These are phyloP conservation scores for Candida adriatica DNA, from an alignment of 805 yeast genomes.

Conservation along the genomic window DNA sequence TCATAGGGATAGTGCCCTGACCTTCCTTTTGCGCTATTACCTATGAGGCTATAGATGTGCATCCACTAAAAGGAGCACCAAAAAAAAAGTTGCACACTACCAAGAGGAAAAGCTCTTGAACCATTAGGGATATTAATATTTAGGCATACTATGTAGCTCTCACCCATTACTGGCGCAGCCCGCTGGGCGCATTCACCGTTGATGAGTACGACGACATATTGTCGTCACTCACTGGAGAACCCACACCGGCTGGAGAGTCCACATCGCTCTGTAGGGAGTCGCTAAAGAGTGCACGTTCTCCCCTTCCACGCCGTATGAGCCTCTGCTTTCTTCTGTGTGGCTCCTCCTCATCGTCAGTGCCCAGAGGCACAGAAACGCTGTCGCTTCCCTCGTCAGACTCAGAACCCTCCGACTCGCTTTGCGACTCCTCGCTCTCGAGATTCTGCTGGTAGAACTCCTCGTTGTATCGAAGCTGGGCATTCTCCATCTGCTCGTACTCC, in stretches of 20 bases:
- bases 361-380: conserved; percentile 20
- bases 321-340: conserved; percentile 21
- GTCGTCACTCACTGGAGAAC: conserved; percentile 26
- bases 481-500: conserved; percentile 22
- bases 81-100: too few relatives aligned
- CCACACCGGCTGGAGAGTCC: conserved; percentile 24
- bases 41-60: too few relatives aligned
- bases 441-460: conserved; percentile 23
- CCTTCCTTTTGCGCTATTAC: too few relatives aligned
- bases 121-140: too few relatives aligned
- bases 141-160: too few relatives aligned
- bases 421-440: conserved; percentile 16
- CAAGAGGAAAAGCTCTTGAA: too few relatives aligned
- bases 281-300: conserved; percentile 3
- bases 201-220: conserved; percentile 25
- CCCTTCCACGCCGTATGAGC: conserved; percentile 16
- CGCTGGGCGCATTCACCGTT: conserved; percentile 23
- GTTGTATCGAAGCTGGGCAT: conserved; percentile 19
- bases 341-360: conserved; percentile 20
- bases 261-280: conserved; percentile 11
- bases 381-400: conserved; percentile 7
- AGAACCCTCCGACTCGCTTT: conserved; percentile 5
- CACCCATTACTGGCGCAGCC: too few relatives aligned
- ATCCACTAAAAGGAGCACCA: too few relatives aligned
- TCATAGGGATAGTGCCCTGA: too few relatives aligned